A percentile compares a stretch with the other conserved stretches of the same genome.
Evolutionary conservation across 2,329 filamentous ascomycete genomes (phyloP).

Genomic region (Endothia cerciana): DNA sequence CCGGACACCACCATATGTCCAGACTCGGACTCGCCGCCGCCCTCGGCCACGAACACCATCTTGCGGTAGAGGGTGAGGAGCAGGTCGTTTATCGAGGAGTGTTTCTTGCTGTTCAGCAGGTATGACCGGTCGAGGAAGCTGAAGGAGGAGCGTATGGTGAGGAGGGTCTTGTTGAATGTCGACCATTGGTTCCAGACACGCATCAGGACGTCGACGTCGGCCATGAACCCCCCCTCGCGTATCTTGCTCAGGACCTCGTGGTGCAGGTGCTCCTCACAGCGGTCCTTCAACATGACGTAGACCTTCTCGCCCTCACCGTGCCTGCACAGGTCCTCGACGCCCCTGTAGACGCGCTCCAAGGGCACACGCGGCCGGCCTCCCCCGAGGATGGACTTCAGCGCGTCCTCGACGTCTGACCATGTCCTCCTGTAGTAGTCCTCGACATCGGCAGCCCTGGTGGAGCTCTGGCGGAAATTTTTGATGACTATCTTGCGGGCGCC

Average conservation of each 20-base stretch:
- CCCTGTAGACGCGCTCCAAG: conserved; percentile 87
- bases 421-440: conserved; percentile 78
- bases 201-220: conserved; percentile 67
- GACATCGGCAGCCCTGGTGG: conserved; percentile 62
- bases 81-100: conserved; percentile 78
- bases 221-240: conserved; percentile 52
- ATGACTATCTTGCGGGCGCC: conserved; percentile 89
- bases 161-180: conserved; percentile 71
- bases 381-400: conserved; percentile 74
- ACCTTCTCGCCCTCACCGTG: conserved; percentile 72
- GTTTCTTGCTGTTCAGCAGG: conserved; percentile 72
- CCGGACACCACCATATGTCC: conserved; percentile 52
- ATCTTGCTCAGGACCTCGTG: conserved; percentile 60
- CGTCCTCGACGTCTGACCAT: conserved; percentile 73
- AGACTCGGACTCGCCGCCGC: conserved; percentile 25
- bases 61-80: conserved; percentile 75
- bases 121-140: conserved; percentile 93
- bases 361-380: conserved; percentile 67
- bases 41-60: conserved; percentile 49
- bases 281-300: conserved; percentile 66
- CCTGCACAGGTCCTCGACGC: conserved; percentile 88
- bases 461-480: conserved; percentile 78
- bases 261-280: conserved; percentile 71
- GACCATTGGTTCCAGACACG: conserved; percentile 66
- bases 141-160: conserved; percentile 83